phyloP scores from a whole-genome alignment of 2,329 filamentous ascomycete genomes.

The Botryosphaeria dothidea region DNA sequence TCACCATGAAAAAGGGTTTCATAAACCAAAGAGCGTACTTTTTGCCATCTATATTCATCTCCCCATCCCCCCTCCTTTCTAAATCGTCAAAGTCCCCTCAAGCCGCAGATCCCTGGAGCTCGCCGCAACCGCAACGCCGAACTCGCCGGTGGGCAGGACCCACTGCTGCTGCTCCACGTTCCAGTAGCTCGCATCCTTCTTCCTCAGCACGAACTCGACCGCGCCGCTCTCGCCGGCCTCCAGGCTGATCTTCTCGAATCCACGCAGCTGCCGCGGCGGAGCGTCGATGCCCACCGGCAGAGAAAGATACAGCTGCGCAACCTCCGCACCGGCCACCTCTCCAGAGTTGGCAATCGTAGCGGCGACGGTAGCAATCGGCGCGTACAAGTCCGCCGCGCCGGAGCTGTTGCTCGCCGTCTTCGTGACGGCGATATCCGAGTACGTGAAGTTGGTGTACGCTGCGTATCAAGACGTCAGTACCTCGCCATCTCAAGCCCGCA shows the following conservation, averaged over 20 bases:
- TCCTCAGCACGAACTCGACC: constrained; percentile 35
- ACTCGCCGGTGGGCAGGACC: constrained; percentile 37
- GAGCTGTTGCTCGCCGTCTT: constrained; percentile 24
- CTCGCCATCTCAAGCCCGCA: neutral
- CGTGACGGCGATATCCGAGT: constrained; percentile 33
- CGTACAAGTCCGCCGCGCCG: constrained; percentile 30
- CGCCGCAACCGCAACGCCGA: constrained; percentile 34
- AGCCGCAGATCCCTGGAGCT: constrained; percentile 38
- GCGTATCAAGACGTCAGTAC: neutral
- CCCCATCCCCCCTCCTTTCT: neutral
- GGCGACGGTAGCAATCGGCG: constrained; percentile 37
- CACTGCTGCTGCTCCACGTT: constrained; percentile 33
- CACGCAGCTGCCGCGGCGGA: constrained; percentile 38
- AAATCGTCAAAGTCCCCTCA: neutral
- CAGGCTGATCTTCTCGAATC: constrained; percentile 38
- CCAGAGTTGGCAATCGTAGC: constrained; percentile 39
- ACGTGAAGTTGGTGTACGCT: constrained; percentile 46
- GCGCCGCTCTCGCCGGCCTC: constrained; percentile 31
- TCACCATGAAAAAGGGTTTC: no score
- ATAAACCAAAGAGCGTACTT: no score
- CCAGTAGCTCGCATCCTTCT: constrained; percentile 40
- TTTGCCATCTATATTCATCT: no score
- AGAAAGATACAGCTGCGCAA: constrained; percentile 40
- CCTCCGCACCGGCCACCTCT: constrained; percentile 37
- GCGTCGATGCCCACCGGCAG: constrained; percentile 31